Percentiles rank a stretch among this genome's conserved stretches.
Conservation (phyloP, 306 rosid genomes). For the Coriaria nepalensis region DNA sequence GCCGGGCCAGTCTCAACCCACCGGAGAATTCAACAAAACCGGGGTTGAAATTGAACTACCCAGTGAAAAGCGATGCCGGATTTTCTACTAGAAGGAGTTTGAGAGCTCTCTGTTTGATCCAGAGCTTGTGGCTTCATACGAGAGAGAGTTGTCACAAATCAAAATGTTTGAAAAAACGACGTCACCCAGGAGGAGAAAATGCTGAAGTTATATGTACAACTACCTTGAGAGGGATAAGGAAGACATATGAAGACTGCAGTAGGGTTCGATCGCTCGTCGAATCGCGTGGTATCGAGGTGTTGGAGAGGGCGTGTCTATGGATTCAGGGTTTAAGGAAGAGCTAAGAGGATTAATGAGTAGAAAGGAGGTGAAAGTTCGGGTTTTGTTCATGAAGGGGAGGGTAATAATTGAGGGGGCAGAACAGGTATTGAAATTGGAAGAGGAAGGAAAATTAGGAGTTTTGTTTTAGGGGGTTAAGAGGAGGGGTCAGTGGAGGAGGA, state of each 20-base stretch:
- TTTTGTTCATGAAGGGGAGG: constrained; percentile 69
- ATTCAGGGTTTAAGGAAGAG: constrained; percentile 82
- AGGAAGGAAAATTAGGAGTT: constrained; percentile 54
- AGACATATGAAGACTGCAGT: constrained; percentile 81
- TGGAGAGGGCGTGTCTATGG: constrained; percentile 86
- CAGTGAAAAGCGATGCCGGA: constrained; percentile 34
- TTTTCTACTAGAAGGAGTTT: constrained; percentile 19
- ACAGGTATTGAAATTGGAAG: constrained; percentile 66
- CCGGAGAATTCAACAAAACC: constrained; percentile 27
- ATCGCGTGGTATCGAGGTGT: constrained; percentile 35
- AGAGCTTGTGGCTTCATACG: constrained; percentile 53
- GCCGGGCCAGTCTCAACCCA: constrained; percentile 34
- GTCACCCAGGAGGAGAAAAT: constrained; percentile 66
- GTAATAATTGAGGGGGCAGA: constrained; percentile 68
- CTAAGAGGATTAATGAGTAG: constrained; percentile 48
- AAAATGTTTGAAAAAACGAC: constrained; percentile 47
- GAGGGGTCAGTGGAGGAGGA: constrained; percentile 37
- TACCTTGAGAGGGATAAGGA: constrained; percentile 80
- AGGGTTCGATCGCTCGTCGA: constrained; percentile 52
- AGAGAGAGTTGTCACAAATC: constrained; percentile 49
- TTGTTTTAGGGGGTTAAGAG: constrained; percentile 56
- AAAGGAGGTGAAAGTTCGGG: constrained; percentile 57
- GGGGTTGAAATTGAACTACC: constrained; percentile 24
- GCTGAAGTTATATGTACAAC: constrained; percentile 66
- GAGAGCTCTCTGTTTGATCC: constrained; percentile 79